Evolutionary conservation across 2,329 filamentous ascomycete genomes (phyloP).

Genomic region (Cordyceps cateniannulata): DNA sequence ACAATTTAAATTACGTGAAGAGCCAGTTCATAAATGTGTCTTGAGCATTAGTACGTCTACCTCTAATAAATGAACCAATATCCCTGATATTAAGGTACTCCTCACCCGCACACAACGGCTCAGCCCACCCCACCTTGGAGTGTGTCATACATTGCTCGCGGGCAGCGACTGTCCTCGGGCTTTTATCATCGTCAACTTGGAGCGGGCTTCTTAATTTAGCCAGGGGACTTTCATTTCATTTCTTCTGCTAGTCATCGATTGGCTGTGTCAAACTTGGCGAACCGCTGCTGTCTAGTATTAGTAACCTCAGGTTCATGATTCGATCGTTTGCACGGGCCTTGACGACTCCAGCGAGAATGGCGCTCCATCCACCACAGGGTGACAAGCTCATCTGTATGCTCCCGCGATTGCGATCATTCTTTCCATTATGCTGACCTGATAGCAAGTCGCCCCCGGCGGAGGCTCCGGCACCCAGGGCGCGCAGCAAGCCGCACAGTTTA

Average conservation of each 20-base stretch:
- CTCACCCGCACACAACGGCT: not conserved
- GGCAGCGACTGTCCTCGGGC: not conserved
- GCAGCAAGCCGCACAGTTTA: constrained; percentile 76
- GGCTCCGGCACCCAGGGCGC: constrained; percentile 41
- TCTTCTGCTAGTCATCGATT: not conserved
- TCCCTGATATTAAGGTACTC: too few species aligned
- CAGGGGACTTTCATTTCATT: not conserved
- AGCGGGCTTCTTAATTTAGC: not conserved
- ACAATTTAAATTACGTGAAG: too few species aligned
- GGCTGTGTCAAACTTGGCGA: too few species aligned
- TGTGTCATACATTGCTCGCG: not conserved
- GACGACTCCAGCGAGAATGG: constrained; percentile 32
- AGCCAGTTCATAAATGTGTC: not conserved
- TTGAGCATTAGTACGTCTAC: not conserved
- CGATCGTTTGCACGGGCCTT: constrained; percentile 14
- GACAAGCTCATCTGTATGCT: constrained; percentile 45
- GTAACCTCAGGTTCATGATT: not conserved
- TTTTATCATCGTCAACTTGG: not conserved
- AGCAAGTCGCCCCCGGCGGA: constrained; percentile 65
- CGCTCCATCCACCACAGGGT: constrained; percentile 35
- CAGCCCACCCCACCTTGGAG: not conserved
- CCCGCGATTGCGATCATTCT: not conserved
- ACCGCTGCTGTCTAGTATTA: too few species aligned
- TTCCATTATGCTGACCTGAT: too few species aligned
- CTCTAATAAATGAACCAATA: too few species aligned